Evolutionary conservation across 345 rosid genomes (phyloP).

Genomic region (Hevea brasiliensis): DNA sequence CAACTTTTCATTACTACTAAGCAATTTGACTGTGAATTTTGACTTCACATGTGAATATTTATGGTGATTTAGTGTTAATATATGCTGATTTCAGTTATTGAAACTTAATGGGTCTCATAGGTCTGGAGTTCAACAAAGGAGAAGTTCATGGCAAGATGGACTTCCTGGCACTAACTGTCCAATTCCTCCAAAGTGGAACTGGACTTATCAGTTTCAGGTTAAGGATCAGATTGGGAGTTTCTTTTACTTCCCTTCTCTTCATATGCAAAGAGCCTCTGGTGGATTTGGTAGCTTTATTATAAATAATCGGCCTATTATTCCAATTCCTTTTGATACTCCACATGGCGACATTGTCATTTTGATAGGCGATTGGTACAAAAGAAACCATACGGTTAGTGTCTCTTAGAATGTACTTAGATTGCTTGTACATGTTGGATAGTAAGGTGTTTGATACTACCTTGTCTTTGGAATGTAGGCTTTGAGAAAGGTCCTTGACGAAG

Average conservation of each 20-base stretch:
- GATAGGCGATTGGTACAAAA: conserved; percentile 95
- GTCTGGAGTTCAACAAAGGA: conserved; percentile 92
- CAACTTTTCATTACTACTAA: neutral
- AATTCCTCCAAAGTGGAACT: conserved; percentile 98
- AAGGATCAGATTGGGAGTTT: conserved; percentile 98
- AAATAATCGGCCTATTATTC: conserved; percentile 71
- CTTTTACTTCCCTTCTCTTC: conserved; percentile 96
- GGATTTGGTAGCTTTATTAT: conserved; percentile 86
- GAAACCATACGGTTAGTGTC: conserved; percentile 85
- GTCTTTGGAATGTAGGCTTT: conserved; percentile 57
- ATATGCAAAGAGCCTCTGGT: conserved; percentile 93
- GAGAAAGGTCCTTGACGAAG: conserved; percentile 86
- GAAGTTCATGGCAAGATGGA: conserved; percentile 99
- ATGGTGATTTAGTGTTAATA: neutral
- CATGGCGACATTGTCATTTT: conserved; percentile 71
- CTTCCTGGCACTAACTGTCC: conserved; percentile 93
- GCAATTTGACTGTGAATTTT: neutral
- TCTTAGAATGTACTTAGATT: neutral
- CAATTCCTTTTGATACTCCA: conserved; percentile 82
- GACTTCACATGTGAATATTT: neutral
- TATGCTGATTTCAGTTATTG: neutral
- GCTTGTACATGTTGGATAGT: neutral
- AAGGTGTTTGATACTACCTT: neutral
- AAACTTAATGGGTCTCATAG: conserved; percentile 33
- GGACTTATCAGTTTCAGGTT: conserved; percentile 99